These are phyloP conservation scores for Erysimum cheiranthoides DNA, from an alignment of 345 rosid genomes.

Conservation along the genomic window DNA sequence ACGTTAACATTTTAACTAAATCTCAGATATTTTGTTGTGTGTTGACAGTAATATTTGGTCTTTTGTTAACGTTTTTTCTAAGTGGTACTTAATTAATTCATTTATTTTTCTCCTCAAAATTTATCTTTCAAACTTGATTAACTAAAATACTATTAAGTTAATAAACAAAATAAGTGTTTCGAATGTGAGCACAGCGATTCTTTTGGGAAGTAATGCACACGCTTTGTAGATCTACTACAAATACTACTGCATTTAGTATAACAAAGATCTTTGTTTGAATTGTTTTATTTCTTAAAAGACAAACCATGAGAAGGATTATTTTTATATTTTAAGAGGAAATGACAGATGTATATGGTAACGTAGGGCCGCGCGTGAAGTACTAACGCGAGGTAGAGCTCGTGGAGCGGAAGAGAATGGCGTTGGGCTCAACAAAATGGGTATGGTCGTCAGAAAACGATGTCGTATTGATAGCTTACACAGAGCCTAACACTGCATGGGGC, in stretches of 20 bases:
- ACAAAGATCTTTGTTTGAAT: slow-evolving; percentile 26
- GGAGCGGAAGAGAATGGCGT: slow-evolving; percentile 20
- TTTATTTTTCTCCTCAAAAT: too few relatives aligned
- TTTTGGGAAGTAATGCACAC: slow-evolving; percentile 10
- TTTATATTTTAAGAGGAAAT: slow-evolving; percentile 19
- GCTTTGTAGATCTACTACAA: slow-evolving; percentile 24
- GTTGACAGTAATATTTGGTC: slow-evolving; percentile 3
- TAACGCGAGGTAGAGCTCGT: not conserved
- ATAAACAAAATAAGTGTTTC: not conserved
- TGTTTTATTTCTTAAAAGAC: slow-evolving; percentile 16
- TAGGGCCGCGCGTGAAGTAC: not conserved
- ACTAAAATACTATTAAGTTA: not conserved
- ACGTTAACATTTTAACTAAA: slow-evolving; percentile 21
- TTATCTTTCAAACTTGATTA: not conserved
- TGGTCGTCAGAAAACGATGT: slow-evolving; percentile 35
- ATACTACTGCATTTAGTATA: not conserved
- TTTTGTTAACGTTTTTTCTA: not conserved
- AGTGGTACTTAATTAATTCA: not conserved
- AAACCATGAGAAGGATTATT: slow-evolving; percentile 1
- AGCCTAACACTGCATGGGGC: slow-evolving; percentile 30
- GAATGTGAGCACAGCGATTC: not conserved
- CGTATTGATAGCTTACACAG: slow-evolving; percentile 29
- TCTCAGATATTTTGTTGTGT: slow-evolving; percentile 4
- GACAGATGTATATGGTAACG: not conserved
- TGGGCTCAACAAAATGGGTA: slow-evolving; percentile 40